Evolutionary conservation across 169 alveolate genomes (phyloP).

Genomic region (Cryptosporidium parvum): DNA sequence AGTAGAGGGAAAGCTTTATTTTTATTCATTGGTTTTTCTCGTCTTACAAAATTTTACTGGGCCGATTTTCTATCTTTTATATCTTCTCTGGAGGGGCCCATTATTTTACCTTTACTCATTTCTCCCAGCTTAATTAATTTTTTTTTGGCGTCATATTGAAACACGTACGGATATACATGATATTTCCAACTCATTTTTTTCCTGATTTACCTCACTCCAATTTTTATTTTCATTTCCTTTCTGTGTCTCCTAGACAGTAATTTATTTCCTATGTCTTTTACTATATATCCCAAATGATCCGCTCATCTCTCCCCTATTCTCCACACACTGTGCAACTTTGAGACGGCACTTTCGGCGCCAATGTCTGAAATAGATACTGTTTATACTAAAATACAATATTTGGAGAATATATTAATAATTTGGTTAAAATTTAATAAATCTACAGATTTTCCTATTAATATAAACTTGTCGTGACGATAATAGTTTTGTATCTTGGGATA

Average conservation of each 20-base stretch:
- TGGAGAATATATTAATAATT: neutral
- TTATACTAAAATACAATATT: neutral
- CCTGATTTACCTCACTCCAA: constrained; percentile 12
- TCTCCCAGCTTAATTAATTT: constrained; percentile 5
- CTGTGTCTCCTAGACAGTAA: constrained; percentile 52
- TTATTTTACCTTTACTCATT: constrained; percentile 31
- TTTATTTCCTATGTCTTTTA: constrained; percentile 22
- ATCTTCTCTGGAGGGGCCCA: constrained; percentile 38
- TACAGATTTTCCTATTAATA: neutral
- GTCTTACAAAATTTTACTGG: constrained; percentile 12
- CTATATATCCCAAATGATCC: constrained; percentile 50
- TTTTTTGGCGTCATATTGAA: constrained; percentile 67
- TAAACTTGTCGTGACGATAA: neutral
- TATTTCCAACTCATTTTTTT: constrained; percentile 20
- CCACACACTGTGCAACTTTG: constrained; percentile 68
- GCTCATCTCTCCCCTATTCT: constrained; percentile 68
- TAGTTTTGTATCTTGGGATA: neutral
- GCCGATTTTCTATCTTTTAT: constrained; percentile 30
- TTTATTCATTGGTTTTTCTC: constrained; percentile 14
- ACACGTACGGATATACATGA: constrained; percentile 74
- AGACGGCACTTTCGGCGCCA: constrained; percentile 47
- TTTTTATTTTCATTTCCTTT: neutral
- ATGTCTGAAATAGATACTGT: neutral
- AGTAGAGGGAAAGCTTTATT: constrained; percentile 1
- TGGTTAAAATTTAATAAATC: neutral